These are phyloP conservation scores for Rhizopus sp. DNA, from an alignment of 371 early-diverging fungal species.

Conservation along the genomic window DNA sequence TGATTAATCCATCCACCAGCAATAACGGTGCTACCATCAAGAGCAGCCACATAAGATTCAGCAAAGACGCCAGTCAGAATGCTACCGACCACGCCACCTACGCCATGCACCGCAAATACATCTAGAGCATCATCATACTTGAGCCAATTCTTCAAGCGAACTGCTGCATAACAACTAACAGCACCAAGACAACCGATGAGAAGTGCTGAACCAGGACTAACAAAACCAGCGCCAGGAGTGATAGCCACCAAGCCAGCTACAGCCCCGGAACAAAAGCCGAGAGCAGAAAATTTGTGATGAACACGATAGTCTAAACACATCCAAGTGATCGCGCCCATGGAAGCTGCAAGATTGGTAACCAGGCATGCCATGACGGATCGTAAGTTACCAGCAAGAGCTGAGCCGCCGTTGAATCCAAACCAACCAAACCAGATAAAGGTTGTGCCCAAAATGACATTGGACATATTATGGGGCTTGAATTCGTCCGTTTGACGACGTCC, in stretches of 20 bases:
- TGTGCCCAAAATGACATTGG: constrained; percentile 86
- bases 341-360: constrained; percentile 85
- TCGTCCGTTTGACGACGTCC: constrained; percentile 72
- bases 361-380: constrained; percentile 86
- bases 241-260: constrained; percentile 91
- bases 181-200: constrained; percentile 78
- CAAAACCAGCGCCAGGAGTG: constrained; percentile 91
- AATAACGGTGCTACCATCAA: constrained; percentile 71
- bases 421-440: constrained; percentile 91
- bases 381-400: constrained; percentile 77
- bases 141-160: constrained; percentile 74
- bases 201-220: constrained; percentile 81
- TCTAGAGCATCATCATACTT: constrained; percentile 90
- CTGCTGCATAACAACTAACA: constrained; percentile 76
- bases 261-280: constrained; percentile 92
- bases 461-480: constrained; percentile 90
- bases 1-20: constrained; percentile 84
- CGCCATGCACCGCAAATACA: constrained; percentile 87
- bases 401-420: constrained; percentile 90
- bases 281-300: constrained; percentile 77
- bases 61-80: constrained; percentile 92
- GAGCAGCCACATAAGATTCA: constrained; percentile 67
- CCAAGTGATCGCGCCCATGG: constrained; percentile 86
- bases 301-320: constrained; percentile 76
- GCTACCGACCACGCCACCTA: constrained; percentile 85